Conservation (phyloP, 495 filamentous ascomycete species). For the Neurospora pannonica region DNA sequence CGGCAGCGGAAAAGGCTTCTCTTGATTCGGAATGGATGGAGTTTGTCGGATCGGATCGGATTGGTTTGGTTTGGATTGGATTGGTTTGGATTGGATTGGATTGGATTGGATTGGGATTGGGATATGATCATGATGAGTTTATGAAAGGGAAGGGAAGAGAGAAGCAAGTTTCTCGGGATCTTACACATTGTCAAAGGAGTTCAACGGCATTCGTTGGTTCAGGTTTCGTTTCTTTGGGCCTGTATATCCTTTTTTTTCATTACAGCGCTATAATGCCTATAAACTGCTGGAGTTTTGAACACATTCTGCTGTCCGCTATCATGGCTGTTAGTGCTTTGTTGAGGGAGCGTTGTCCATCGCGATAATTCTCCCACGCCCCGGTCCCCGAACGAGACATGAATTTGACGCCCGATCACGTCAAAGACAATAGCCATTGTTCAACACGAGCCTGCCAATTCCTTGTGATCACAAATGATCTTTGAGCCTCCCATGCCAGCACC, state of each 20-base stretch:
- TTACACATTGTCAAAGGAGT: neutral
- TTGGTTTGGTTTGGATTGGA: neutral
- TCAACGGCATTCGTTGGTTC: neutral
- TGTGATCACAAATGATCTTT: neutral
- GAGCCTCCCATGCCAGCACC: neutral
- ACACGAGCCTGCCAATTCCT: neutral
- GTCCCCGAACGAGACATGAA: neutral
- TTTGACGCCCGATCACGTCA: neutral
- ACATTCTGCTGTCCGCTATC: neutral
- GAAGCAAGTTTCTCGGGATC: neutral
- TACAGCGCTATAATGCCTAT: neutral
- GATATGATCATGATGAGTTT: neutral
- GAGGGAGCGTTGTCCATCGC: neutral
- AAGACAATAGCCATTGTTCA: neutral
- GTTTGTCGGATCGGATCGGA: neutral
- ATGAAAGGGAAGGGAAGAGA: neutral
- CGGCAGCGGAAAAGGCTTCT: neutral
- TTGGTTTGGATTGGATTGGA: neutral
- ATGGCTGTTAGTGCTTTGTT: neutral
- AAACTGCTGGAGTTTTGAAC: neutral
- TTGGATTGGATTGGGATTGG: neutral
- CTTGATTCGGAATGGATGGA: neutral
- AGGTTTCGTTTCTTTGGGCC: neutral
- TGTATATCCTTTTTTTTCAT: neutral
- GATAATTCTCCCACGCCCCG: neutral